phyloP scores from a whole-genome alignment of 495 filamentous ascomycete species.

The Collariella sp. region DNA sequence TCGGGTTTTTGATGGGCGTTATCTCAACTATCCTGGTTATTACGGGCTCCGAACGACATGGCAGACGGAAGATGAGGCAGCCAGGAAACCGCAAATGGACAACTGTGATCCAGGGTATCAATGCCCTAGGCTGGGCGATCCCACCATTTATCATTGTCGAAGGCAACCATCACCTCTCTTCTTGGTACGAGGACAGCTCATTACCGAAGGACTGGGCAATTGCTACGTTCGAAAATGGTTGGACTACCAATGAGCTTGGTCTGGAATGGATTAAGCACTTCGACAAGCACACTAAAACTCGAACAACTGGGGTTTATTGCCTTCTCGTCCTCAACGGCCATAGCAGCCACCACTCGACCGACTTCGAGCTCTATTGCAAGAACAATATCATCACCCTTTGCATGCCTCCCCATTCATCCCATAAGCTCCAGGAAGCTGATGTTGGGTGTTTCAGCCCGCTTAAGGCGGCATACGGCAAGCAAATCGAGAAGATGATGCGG shows the following conservation, averaged over 20 bases:
- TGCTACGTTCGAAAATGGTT: not conserved
- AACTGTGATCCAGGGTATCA: constrained; percentile 23
- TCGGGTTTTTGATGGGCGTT: constrained; percentile 33
- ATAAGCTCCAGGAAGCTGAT: too few species aligned
- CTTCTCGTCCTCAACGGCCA: constrained; percentile 3
- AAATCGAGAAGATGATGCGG: too few species aligned
- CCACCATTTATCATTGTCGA: not conserved
- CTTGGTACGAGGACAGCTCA: constrained; percentile 7
- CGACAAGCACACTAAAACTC: not conserved
- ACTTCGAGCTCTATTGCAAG: too few species aligned
- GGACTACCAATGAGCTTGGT: constrained; percentile 1
- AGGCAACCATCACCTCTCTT: constrained; percentile 1
- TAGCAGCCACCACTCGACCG: constrained; percentile 10
- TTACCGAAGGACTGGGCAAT: constrained; percentile 1
- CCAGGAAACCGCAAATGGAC: constrained; percentile 36
- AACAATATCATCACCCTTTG: too few species aligned
- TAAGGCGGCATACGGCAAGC: not conserved
- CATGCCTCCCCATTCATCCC: too few species aligned
- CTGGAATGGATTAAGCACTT: too few species aligned
- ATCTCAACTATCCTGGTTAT: constrained; percentile 25
- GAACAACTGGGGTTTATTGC: constrained; percentile 2
- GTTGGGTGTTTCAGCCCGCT: not conserved
- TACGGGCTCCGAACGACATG: constrained; percentile 19
- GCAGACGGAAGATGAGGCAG: constrained; percentile 21
- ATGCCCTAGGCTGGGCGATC: not conserved